Evolutionary conservation across 2,329 filamentous ascomycete genomes (phyloP).

Genomic region (Fusarium praegraminearum): DNA sequence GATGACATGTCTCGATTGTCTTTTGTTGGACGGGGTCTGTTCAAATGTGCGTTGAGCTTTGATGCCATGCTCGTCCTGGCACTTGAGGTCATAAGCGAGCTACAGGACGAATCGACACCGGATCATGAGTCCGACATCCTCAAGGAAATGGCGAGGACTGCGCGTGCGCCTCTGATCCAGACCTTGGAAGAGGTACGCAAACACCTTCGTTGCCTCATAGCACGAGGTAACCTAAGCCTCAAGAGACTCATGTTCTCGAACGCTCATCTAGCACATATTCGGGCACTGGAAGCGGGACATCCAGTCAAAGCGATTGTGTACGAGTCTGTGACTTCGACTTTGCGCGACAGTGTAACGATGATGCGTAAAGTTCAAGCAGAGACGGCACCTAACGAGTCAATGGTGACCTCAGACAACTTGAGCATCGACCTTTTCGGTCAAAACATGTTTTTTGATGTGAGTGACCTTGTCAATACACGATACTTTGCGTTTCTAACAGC

Average conservation of each 20-base stretch:
- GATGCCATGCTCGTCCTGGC: conserved; percentile 44
- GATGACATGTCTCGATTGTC: conserved; percentile 42
- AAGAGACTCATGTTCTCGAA: conserved; percentile 44
- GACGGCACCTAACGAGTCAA: conserved; percentile 38
- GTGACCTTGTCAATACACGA: neutral
- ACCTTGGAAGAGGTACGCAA: conserved; percentile 33
- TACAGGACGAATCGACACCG: conserved; percentile 41
- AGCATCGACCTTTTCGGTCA: conserved; percentile 33
- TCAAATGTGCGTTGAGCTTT: conserved; percentile 46
- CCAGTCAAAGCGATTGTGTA: conserved; percentile 42
- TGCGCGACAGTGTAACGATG: conserved; percentile 37
- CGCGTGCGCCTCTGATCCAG: conserved; percentile 39
- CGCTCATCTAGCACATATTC: conserved; percentile 43
- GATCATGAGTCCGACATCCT: conserved; percentile 40
- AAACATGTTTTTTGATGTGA: conserved; percentile 38
- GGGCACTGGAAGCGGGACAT: conserved; percentile 39
- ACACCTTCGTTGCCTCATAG: conserved; percentile 38
- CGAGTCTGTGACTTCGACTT: conserved; percentile 36
- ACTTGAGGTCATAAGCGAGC: conserved; percentile 42
- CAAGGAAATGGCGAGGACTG: conserved; percentile 42
- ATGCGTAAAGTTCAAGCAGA: conserved; percentile 29
- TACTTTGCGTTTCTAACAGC: conserved; percentile 11
- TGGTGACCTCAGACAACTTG: conserved; percentile 28
- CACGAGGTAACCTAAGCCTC: conserved; percentile 42
- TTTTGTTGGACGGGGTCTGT: conserved; percentile 44